phyloP scores from a whole-genome alignment of 2,329 filamentous ascomycete genomes.

The Fragosphaeria purpurea region DNA sequence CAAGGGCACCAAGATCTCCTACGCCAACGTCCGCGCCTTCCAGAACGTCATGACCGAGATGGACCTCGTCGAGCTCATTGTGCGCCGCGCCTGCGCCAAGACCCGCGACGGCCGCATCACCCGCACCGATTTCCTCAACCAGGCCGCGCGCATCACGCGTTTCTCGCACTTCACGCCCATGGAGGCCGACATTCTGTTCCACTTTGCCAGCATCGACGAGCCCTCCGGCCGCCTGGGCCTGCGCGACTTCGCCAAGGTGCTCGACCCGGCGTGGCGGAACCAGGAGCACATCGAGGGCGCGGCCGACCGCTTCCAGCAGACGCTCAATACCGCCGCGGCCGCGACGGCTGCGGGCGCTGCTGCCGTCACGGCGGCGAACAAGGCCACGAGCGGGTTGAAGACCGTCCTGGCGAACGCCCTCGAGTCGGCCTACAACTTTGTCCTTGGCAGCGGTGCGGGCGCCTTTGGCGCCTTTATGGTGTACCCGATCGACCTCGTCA shows the following conservation, averaged over 20 bases:
- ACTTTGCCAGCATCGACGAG: slow-evolving; percentile 89
- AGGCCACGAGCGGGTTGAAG: slow-evolving; percentile 43
- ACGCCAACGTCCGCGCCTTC: slow-evolving; percentile 94
- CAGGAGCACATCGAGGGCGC: slow-evolving; percentile 32
- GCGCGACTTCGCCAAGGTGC: slow-evolving; percentile 82
- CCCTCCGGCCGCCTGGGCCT: slow-evolving; percentile 76
- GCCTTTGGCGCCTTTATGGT: slow-evolving; percentile 99
- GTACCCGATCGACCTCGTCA: slow-evolving; percentile 96
- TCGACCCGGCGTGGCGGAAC: slow-evolving; percentile 84
- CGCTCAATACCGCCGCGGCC: neutral
- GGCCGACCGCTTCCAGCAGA: slow-evolving; percentile 31
- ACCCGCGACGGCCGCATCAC: slow-evolving; percentile 89
- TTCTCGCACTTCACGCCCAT: slow-evolving; percentile 97
- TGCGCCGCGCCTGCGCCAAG: slow-evolving; percentile 75
- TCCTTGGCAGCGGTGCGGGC: slow-evolving; percentile 77
- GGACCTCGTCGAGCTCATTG: slow-evolving; percentile 90
- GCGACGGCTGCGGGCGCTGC: too few species aligned
- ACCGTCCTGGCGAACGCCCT: slow-evolving; percentile 53
- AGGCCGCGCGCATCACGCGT: slow-evolving; percentile 80
- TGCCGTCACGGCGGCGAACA: slow-evolving; percentile 15
- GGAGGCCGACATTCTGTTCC: slow-evolving; percentile 97
- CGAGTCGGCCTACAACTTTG: slow-evolving; percentile 84
- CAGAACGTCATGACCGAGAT: slow-evolving; percentile 97
- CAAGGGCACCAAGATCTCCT: slow-evolving; percentile 84
- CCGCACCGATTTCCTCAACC: slow-evolving; percentile 84